Base-by-base conservation (phyloP, 345 rosid genomes). In the Triadica sebifera region DNA sequence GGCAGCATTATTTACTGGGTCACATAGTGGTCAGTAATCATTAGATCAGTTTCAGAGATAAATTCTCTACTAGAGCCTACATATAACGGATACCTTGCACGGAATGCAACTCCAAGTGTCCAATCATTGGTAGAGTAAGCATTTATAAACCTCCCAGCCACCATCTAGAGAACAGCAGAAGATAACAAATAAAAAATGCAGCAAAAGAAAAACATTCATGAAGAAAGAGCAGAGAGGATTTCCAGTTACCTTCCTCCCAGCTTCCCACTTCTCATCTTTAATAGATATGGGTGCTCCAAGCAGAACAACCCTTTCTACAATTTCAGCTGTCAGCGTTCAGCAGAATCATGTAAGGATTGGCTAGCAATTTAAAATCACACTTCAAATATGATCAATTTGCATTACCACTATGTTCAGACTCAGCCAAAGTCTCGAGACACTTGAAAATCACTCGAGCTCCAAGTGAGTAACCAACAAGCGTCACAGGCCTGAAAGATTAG, bases 101-200 rank as follows among this genome's bases (percentile, higher is more conserved):
- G 99, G 76, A 93, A 93, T 72, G 97, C 98, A 73, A 95, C 78
- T 82, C 92, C 99, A 45, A 95, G 99, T 34, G 82, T 95, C 99
- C 99, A 95, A 60, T 95, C 99, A 72, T 84, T 87, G 20, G 91
- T 85, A 16, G 99, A 90, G 81, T 90, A 93, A 17, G 90, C 96
- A 85, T 90, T 95, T 69, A 93, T 80, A 87, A 95, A 95, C 83
- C 99, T 89, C 77, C 97, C 99, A 58, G 97, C 90, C 76, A 95
- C 99, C 94, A 95, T 90, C 99, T 95, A 85, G 72, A 79, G 64
- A 78, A 75, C 47, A 78, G 53, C 11, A 77, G 45, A 65, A 59
- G 66, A 74, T n/a, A 29, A 74, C 16, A 16, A 29, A 37, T 51
- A 37, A 72, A 63, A 51, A 3, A 52, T 5, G 41, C n/a, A 46